Conservation (phyloP, 345 rosid species). For the Populus ilicifolia region DNA sequence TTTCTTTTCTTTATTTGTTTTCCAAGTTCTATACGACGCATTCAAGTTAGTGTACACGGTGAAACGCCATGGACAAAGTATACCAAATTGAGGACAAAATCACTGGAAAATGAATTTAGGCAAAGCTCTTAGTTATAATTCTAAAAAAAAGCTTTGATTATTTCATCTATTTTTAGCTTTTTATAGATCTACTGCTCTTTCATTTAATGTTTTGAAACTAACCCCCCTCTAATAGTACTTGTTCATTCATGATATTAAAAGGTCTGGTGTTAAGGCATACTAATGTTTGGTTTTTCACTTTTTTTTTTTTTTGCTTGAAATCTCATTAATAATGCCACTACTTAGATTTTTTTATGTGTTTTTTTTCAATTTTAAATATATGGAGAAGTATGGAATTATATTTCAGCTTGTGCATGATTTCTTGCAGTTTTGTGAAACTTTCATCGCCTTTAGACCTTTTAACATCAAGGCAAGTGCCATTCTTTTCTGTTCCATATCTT, state of each 20-base stretch:
- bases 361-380: background rate
- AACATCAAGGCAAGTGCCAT: conserved; percentile 67
- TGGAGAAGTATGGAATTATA: background rate
- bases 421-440: conserved; percentile 83
- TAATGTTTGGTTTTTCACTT: background rate
- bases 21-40: conserved; percentile 57
- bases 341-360: background rate
- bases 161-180: conserved; percentile 78
- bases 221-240: conserved; percentile 59
- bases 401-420: conserved; percentile 3
- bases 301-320: background rate
- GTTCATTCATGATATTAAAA: conserved; percentile 59
- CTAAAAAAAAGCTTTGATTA: conserved; percentile 49
- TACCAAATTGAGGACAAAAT: conserved; percentile 88
- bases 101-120: conserved; percentile 89
- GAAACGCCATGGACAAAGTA: conserved; percentile 77
- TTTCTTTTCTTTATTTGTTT: background rate
- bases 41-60: conserved; percentile 64
- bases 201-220: conserved; percentile 71
- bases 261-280: conserved; percentile 72
- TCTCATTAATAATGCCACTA: background rate
- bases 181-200: conserved; percentile 83
- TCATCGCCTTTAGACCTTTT: conserved; percentile 86
- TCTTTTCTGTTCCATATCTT: background rate
- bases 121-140: conserved; percentile 57